phyloP scores from a whole-genome alignment of 768 basidiomycete species.

The Mycena alexandri region DNA sequence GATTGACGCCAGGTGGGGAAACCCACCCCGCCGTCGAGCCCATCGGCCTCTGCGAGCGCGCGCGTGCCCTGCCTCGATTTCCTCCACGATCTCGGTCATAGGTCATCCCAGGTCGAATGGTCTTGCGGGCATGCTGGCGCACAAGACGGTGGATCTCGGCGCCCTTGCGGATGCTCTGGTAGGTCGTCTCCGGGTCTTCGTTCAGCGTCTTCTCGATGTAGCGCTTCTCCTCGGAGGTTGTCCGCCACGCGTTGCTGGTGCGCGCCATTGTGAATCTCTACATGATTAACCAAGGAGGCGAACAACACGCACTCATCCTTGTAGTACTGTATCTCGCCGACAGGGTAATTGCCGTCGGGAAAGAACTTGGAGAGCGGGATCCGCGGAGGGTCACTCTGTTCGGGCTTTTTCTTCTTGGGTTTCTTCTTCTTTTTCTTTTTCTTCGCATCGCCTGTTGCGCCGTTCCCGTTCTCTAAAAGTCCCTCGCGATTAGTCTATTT shows the following conservation, averaged over 20 bases:
- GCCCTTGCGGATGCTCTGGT: slow-evolving; percentile 89
- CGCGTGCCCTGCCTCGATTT: slow-evolving; percentile 94
- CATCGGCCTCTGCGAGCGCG: slow-evolving; percentile 92
- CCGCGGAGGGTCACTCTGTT: slow-evolving; percentile 93
- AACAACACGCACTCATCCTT: slow-evolving; percentile 82
- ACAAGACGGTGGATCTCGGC: slow-evolving; percentile 98
- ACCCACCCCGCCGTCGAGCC: slow-evolving; percentile 87
- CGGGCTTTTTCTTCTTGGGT: slow-evolving; percentile 83
- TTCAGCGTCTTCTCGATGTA: slow-evolving; percentile 82
- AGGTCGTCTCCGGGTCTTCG: slow-evolving; percentile 87
- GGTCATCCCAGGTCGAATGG: slow-evolving; percentile 92
- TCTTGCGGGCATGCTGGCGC: slow-evolving; percentile 81
- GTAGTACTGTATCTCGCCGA: slow-evolving; percentile 93
- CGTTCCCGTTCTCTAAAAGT: slow-evolving; percentile 19
- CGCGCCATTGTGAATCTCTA: slow-evolving; percentile 2
- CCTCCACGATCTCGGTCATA: slow-evolving; percentile 95
- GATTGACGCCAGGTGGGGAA: slow-evolving; percentile 96
- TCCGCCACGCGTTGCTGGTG: slow-evolving; percentile 87
- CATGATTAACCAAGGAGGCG: neutral
- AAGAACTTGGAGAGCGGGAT: slow-evolving; percentile 91
- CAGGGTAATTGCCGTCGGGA: slow-evolving; percentile 87
- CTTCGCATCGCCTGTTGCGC: slow-evolving; percentile 64
- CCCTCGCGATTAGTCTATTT: neutral
- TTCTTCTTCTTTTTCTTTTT: slow-evolving; percentile 98
- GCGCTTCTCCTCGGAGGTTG: slow-evolving; percentile 91